Evolutionary conservation across 768 basidiomycete genomes (phyloP).

Genomic region (Trametes sanguinea): DNA sequence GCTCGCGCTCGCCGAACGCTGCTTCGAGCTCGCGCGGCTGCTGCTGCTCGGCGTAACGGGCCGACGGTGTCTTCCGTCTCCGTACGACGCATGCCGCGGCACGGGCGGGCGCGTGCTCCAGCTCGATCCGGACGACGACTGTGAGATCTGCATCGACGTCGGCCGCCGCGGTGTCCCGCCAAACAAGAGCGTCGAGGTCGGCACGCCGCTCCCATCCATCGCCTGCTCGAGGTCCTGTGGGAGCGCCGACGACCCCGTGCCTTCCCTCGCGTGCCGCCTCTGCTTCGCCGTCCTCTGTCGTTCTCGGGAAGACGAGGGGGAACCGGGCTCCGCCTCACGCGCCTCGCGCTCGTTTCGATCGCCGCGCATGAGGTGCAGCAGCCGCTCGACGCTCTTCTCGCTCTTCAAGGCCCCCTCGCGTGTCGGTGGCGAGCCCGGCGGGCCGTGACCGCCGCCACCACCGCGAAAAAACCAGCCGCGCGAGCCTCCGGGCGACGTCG

Average conservation of each 20-base stretch:
- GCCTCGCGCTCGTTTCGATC: slow-evolving; percentile 13
- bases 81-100: slow-evolving; percentile 35
- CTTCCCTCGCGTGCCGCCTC: slow-evolving; percentile 9
- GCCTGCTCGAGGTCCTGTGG: slow-evolving; percentile 24
- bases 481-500: slow-evolving; percentile 29
- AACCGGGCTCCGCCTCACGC: slow-evolving; percentile 16
- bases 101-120: slow-evolving; percentile 21
- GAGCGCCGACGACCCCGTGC: slow-evolving; percentile 32
- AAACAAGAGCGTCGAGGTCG: slow-evolving; percentile 21
- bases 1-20: slow-evolving; percentile 31
- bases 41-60: slow-evolving; percentile 26
- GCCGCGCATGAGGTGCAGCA: slow-evolving; percentile 31
- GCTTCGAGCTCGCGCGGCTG: slow-evolving; percentile 30
- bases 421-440: slow-evolving; percentile 44
- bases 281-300: slow-evolving; percentile 20
- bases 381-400: slow-evolving; percentile 35
- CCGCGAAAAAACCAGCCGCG: slow-evolving; percentile 54
- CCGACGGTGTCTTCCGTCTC: slow-evolving; percentile 17
- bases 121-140: slow-evolving; percentile 21
- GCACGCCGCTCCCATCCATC: slow-evolving; percentile 14
- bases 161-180: slow-evolving; percentile 37
- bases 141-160: slow-evolving; percentile 47
- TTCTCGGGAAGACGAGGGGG: slow-evolving; percentile 21
- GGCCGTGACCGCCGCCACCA: slow-evolving; percentile 44
- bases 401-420: slow-evolving; percentile 31